A percentile compares a stretch with the other conserved stretches of the same genome.
These are phyloP conservation scores for Syzygium grande DNA, from an alignment of 345 rosid species.

Conservation along the genomic window DNA sequence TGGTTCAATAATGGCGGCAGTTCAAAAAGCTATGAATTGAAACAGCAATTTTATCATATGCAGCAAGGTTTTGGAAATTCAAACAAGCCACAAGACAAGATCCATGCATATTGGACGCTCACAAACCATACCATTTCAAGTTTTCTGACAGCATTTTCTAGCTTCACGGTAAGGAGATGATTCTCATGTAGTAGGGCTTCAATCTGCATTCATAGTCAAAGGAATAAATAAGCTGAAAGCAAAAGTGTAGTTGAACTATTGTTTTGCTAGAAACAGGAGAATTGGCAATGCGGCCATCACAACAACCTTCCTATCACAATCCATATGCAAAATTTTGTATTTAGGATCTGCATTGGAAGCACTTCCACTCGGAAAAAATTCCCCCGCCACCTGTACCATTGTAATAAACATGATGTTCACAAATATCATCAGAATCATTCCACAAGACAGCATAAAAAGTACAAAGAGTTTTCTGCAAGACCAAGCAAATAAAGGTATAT, in stretches of 20 bases:
- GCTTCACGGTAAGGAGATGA: conserved; percentile 14
- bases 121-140: conserved; percentile 18
- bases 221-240: not conserved
- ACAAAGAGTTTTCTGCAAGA: not conserved
- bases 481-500: not conserved
- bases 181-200: conserved; percentile 19
- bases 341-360: conserved; percentile 6
- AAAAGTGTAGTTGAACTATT: not conserved
- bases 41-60: not conserved
- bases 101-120: not conserved
- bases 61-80: not conserved
- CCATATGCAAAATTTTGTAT: conserved; percentile 33
- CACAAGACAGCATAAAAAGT: not conserved
- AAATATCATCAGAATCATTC: not conserved
- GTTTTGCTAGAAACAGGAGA: not conserved
- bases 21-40: not conserved
- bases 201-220: conserved; percentile 7
- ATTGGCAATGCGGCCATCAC: not conserved
- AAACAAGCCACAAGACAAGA: not conserved
- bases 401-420: not conserved
- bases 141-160: conserved; percentile 19
- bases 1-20: not conserved
- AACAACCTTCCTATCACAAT: conserved; percentile 43
- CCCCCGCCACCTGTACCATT: conserved; percentile 5
- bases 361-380: not conserved